Base-by-base conservation (phyloP, 306 rosid species). In the Rosa chinensis region DNA sequence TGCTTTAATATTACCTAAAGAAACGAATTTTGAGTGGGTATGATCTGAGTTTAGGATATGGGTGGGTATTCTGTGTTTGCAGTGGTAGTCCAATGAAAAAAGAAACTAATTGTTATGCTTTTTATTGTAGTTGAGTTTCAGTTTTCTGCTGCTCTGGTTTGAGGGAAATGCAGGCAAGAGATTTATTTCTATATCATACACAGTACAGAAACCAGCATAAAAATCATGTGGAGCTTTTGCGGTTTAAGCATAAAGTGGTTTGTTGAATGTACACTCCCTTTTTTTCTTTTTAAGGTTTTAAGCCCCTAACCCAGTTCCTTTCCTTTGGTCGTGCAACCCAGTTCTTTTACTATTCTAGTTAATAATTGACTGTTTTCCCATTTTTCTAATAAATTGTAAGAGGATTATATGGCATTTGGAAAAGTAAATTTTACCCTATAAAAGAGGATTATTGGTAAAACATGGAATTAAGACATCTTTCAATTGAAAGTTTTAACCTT, bases 1-100 rank as follows among this genome's bases (percentile, higher is more conserved):
- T 77, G 98, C 89, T 53, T 84, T 95, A 91, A 87, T 95, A 82
- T 82, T 95, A 77, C 98, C 99, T 18, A 95, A 95, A 85, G 98
- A 95, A 82, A 91, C 97, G 35, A 92, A 91, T 77, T 95, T 84
- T 53, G 99, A 95, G 77, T 95, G 99, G 99, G 81, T 86, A 47
- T 95, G 82, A 92, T 72, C 23, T 53, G 55, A 67, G 74, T 84
- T 58, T 32, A 44, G 49, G 32, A 35, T 49, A 28, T 32, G 7
- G 16, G 25, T 42, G 40, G 52, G 45, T 21, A 35, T 6, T 32
- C 3, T 35, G 47, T 66, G 37, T 21, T 32, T 18, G 13, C n/a
- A 3, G 1, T 8, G 13, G 63, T 20, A 6, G 61, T 55, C 62
- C 7, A 28, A 7, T 8, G 63, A 56, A 7, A 13, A 28, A 8